Conservation (phyloP, 129 eudicot species). For the Lactuca saligna region DNA sequence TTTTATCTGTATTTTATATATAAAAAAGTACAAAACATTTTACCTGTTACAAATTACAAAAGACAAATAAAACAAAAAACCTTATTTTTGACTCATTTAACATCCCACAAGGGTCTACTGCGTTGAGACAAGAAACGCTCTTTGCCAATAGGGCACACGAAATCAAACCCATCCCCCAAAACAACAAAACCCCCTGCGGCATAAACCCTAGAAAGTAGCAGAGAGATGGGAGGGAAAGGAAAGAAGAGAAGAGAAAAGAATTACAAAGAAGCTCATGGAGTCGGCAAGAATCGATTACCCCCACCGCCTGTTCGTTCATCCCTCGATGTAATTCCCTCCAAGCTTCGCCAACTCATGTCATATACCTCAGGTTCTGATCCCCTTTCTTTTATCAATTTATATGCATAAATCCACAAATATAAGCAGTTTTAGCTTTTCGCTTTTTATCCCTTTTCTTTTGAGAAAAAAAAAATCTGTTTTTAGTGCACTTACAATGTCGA, state of each 20-base stretch:
- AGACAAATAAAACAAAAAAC: no score
- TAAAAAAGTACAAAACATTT: no score
- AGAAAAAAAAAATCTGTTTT: not conserved
- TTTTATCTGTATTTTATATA: no score
- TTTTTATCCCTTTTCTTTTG: not conserved
- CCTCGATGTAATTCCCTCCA: conserved; percentile 72
- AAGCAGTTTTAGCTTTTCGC: conserved; percentile 3
- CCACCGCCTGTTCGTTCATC: conserved; percentile 87
- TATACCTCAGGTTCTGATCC: conserved; percentile 31
- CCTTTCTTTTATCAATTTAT: not conserved
- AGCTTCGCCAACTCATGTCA: conserved; percentile 68
- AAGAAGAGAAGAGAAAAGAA: conserved; percentile 89
- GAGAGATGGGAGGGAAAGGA: conserved; percentile 86
- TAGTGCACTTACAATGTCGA: conserved; percentile 1
- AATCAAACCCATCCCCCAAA: not conserved
- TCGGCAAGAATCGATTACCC: conserved; percentile 59
- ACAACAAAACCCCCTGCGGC: not conserved
- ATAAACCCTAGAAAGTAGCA: not conserved
- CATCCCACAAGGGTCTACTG: no score
- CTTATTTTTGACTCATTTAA: no score
- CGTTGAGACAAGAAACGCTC: no score
- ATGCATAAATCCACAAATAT: not conserved
- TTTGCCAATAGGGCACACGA: not conserved
- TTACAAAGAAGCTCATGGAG: conserved; percentile 82
- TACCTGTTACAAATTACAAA: no score